Evolutionary conservation across 805 yeast genomes (phyloP), one percentile per base, ranked within the genome.

Genomic region (Yamadazyma akitaensis): DNA sequence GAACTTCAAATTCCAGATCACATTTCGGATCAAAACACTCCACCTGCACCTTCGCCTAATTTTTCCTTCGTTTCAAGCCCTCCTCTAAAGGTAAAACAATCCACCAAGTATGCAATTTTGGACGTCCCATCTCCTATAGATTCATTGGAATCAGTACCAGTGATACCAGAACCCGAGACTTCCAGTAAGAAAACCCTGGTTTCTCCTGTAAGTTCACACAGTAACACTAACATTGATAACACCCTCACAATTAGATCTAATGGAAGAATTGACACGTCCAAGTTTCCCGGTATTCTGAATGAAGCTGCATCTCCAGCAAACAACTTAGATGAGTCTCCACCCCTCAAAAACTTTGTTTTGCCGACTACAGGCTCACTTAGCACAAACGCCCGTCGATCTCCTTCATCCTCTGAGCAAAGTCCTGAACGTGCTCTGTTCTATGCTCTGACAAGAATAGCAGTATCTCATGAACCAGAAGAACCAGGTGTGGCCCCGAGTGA

Each of bases 51-150:
- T 13, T 28, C 32, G 12, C 32, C 32, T 12, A 28, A 28, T 8
- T 40, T 40, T 37, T 44, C 48, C 10, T 48, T 16, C 36, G 33
- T 25, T 21, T 25, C 46, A 12, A 44, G 48, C 41, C 46, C 51
- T n/a, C 48, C 48, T 11, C 33, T 48, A n/a, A 33, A 41, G 11
- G 32, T 48, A 10, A 43, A 37, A 26, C 40, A 18, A 7, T 13
- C 18, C 1, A 13, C 44, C 25, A 43, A 35, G 10, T 43, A 43
- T 37, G 12, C 40, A 9, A 19, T 41, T 7, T 40, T 39, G 13
- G 18, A 9, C 21, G 14, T 43, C 14, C 36, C 37, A 3, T 26
- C 26, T 4, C 24, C 14, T 2, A 18, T 30, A 12, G 32, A 9
- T 5, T 28, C 32, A 3, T 28, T 28, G 32, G 32, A 28, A 13